Conservation (phyloP, 2,329 filamentous ascomycete genomes). For the Calonectria pseudoreteaudii region DNA sequence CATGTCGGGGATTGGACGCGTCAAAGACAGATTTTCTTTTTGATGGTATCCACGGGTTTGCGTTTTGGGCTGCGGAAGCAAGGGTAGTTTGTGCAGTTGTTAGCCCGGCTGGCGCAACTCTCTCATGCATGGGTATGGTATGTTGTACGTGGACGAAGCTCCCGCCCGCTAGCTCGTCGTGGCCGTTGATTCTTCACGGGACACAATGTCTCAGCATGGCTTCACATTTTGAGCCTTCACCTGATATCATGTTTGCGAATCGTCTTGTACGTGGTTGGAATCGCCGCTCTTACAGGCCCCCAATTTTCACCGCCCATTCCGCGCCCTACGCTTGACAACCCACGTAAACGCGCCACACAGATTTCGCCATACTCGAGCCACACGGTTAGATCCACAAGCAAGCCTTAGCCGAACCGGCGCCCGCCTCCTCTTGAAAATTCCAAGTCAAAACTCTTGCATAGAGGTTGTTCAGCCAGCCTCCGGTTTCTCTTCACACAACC, state of each 20-base stretch:
- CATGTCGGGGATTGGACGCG: background rate
- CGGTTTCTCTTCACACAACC: background rate
- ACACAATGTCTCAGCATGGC: background rate
- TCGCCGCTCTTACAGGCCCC: background rate
- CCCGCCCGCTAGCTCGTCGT: background rate
- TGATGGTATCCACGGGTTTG: background rate
- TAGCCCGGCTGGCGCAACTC: background rate
- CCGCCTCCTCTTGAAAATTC: background rate
- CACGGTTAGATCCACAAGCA: background rate
- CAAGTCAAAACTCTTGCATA: background rate
- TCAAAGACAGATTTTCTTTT: background rate
- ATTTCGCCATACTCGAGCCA: background rate
- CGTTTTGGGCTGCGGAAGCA: background rate
- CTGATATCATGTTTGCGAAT: background rate
- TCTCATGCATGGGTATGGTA: background rate
- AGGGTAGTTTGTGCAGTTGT: background rate
- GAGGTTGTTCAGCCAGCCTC: background rate
- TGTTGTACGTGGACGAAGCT: background rate
- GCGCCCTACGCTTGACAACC: background rate
- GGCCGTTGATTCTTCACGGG: background rate
- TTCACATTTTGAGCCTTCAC: background rate
- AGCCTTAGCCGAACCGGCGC: background rate
- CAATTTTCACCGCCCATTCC: background rate
- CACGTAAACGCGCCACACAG: background rate
- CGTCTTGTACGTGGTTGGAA: background rate